Evolutionary conservation across 2,329 filamentous ascomycete species (phyloP).

Genomic region (Fusarium sp.): DNA sequence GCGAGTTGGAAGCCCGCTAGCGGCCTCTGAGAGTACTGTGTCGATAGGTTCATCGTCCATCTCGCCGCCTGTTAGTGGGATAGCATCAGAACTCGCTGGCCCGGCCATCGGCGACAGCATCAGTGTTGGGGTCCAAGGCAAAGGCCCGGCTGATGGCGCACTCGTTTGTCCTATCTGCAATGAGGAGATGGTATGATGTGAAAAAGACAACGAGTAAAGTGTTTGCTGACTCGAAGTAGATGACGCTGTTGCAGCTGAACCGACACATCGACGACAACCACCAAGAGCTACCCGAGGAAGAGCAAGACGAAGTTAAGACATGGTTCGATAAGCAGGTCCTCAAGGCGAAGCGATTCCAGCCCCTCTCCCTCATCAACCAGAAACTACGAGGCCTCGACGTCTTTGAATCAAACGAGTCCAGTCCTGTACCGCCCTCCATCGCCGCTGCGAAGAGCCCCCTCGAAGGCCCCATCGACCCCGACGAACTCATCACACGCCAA

Average conservation of each 20-base stretch:
- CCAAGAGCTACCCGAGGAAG: conserved; percentile 86
- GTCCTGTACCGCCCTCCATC: conserved; percentile 48
- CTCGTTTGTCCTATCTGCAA: conserved; percentile 97
- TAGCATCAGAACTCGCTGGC: conserved; percentile 71
- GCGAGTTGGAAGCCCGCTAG: conserved; percentile 62
- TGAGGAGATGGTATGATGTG: conserved; percentile 87
- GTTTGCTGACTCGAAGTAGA: conserved; percentile 57
- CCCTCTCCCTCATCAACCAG: conserved; percentile 90
- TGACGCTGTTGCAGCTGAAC: conserved; percentile 93
- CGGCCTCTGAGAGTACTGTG: conserved; percentile 76
- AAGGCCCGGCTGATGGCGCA: conserved; percentile 61
- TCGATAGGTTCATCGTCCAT: conserved; percentile 79
- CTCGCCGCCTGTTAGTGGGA: conserved; percentile 71
- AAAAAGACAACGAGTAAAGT: no score
- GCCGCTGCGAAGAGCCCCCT: conserved; percentile 53
- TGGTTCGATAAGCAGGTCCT: conserved; percentile 97
- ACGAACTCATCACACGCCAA: conserved; percentile 86
- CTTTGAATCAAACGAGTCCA: conserved; percentile 89
- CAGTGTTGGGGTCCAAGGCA: conserved; percentile 69
- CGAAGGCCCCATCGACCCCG: conserved; percentile 74
- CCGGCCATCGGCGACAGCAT: conserved; percentile 88
- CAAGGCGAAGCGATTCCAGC: conserved; percentile 93
- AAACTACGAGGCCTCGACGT: conserved; percentile 93
- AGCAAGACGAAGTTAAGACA: conserved; percentile 94
- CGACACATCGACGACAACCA: conserved; percentile 87